phyloP scores from a whole-genome alignment of 176 grass and related monocot species.

The Elymus sibiricus region DNA sequence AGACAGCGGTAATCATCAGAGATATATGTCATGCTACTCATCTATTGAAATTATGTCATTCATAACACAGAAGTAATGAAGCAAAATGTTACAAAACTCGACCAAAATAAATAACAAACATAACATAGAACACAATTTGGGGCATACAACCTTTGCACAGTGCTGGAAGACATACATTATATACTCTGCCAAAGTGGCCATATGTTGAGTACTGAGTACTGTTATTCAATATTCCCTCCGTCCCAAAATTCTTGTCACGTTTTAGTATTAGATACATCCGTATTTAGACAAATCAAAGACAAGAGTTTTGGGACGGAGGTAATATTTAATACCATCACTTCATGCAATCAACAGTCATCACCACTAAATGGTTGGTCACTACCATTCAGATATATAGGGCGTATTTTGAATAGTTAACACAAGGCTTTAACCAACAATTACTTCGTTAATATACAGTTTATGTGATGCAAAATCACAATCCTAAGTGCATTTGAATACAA shows the following conservation, averaged over 20 bases:
- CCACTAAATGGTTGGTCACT: neutral
- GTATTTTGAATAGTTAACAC: neutral
- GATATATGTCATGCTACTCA: neutral
- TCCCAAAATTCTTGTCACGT: no score
- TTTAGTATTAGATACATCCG: no score
- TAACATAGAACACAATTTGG: neutral
- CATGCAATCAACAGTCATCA: neutral
- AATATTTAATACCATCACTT: neutral
- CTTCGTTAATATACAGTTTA: neutral
- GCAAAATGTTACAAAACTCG: neutral
- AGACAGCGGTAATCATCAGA: neutral
- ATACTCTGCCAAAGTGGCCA: neutral
- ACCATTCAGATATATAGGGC: neutral
- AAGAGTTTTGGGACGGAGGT: no score
- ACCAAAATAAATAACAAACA: neutral
- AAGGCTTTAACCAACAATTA: neutral
- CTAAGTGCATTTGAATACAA: no score
- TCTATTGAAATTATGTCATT: constrained; percentile 1
- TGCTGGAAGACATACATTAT: neutral
- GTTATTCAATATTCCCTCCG: neutral
- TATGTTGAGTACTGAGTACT: neutral
- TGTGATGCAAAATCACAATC: neutral
- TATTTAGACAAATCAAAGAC: no score
- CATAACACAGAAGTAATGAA: neutral
- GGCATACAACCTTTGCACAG: neutral